Evolutionary conservation across 2,329 filamentous ascomycete genomes (phyloP).

Genomic region (Microcyclosporella mali): DNA sequence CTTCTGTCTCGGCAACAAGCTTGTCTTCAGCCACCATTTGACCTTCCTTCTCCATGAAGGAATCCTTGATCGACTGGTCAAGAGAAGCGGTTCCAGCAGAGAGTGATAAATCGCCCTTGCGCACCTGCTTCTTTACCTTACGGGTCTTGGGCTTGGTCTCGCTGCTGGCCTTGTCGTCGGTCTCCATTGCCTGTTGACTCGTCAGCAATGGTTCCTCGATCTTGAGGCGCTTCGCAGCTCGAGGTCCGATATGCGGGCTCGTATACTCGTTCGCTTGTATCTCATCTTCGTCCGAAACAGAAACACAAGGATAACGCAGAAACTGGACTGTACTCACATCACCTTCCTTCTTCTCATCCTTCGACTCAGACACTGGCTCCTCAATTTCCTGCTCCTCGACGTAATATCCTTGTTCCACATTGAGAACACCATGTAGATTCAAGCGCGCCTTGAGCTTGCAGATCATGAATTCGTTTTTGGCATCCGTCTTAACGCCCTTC

Average conservation of each 20-base stretch:
- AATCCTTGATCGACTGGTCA: conserved; percentile 60
- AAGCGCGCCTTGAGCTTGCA: conserved; percentile 98
- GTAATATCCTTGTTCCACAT: conserved; percentile 94
- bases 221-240: conserved; percentile 23
- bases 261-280: conserved; percentile 12
- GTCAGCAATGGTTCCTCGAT: conserved; percentile 27
- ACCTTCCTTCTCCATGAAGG: conserved; percentile 73
- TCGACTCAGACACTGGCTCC: conserved; percentile 75
- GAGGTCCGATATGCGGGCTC: conserved; percentile 14
- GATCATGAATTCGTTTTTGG: conserved; percentile 97
- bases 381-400: conserved; percentile 97
- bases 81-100: conserved; percentile 75
- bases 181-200: conserved; percentile 69
- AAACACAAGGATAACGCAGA: conserved; percentile 18
- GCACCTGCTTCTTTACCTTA: conserved; percentile 99
- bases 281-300: conserved; percentile 20
- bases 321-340: conserved; percentile 56
- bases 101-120: conserved; percentile 91
- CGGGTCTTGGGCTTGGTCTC: conserved; percentile 60
- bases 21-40: conserved; percentile 97
- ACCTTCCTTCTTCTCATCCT: conserved; percentile 54
- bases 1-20: conserved; percentile 93
- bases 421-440: conserved; percentile 92
- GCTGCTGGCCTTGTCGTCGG: conserved; percentile 63
- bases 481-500: conserved; percentile 91